A percentile compares a stretch with the other conserved stretches of the same genome.
Conservation (phyloP, 805 yeast species). For the Candida awuae region DNA sequence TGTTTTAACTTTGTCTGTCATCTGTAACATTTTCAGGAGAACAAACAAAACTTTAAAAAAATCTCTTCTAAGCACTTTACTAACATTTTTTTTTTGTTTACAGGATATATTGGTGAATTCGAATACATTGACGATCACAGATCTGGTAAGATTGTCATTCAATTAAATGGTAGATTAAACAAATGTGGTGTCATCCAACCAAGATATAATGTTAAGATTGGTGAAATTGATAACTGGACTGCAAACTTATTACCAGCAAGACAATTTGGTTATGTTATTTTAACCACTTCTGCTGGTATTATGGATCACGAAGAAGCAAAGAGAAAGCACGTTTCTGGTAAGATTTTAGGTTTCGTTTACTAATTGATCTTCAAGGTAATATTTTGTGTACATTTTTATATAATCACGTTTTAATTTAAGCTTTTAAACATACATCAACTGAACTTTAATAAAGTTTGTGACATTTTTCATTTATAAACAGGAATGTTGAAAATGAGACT, state of each 20-base stretch:
- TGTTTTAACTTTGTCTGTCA: slow-evolving; percentile 1
- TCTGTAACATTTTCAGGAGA: slow-evolving; percentile 5
- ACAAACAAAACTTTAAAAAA: no score
- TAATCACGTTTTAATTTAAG: slow-evolving; percentile 1
- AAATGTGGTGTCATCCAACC: slow-evolving; percentile 99
- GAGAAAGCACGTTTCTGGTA: slow-evolving; percentile 99
- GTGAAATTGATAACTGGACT: slow-evolving; percentile 97
- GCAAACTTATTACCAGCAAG: slow-evolving; percentile 97
- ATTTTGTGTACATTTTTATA: background rate
- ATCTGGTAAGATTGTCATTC: slow-evolving; percentile 96
- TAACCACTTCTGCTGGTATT: slow-evolving; percentile 98
- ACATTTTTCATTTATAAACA: no score
- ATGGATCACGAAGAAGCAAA: slow-evolving; percentile 99
- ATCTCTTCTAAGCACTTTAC: no score
- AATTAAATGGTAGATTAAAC: slow-evolving; percentile 97
- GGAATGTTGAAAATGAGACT: no score
- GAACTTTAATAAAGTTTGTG: no score
- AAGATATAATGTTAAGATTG: slow-evolving; percentile 94
- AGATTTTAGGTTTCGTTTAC: slow-evolving; percentile 97
- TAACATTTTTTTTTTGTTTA: slow-evolving; percentile 24
- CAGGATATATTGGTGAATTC: slow-evolving; percentile 90
- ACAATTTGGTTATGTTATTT: slow-evolving; percentile 97
- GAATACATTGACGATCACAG: slow-evolving; percentile 99
- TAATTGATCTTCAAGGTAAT: slow-evolving; percentile 27
- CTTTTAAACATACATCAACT: no score